Evolutionary conservation across 306 rosid genomes (phyloP).

Genomic region (Notholithocarpus densiflorus): DNA sequence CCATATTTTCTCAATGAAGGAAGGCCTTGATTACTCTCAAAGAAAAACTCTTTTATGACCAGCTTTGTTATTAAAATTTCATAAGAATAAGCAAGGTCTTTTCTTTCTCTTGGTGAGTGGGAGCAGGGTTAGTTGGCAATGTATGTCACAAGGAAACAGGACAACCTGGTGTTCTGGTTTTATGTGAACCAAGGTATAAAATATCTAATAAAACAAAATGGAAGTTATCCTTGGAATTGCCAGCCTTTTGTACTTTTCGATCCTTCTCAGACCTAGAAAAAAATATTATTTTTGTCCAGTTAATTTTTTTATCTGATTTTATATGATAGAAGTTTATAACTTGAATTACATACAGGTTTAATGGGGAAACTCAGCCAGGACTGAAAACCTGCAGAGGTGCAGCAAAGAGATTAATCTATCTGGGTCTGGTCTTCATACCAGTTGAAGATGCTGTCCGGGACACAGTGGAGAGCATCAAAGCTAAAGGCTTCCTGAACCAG

Average conservation of each 20-base stretch:
- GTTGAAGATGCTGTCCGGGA: constrained; percentile 68
- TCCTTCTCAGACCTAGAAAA: constrained; percentile 6
- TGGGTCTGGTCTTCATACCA: constrained; percentile 70
- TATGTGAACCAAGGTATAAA: constrained; percentile 15
- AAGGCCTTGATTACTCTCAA: constrained; percentile 22
- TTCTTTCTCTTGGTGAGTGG: constrained; percentile 4
- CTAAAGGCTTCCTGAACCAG: constrained; percentile 56
- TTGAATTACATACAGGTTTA: constrained; percentile 50
- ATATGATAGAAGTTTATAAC: constrained; percentile 8
- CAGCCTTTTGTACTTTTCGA: constrained; percentile 23
- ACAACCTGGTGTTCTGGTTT: constrained; percentile 36
- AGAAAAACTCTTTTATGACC: constrained; percentile 13
- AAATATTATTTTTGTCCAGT: neutral
- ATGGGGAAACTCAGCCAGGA: constrained; percentile 72
- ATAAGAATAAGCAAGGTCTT: neutral
- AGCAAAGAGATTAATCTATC: constrained; percentile 61
- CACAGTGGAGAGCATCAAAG: constrained; percentile 60
- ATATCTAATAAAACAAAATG: constrained; percentile 23
- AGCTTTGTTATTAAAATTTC: constrained; percentile 18
- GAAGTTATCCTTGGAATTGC: constrained; percentile 17
- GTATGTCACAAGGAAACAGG: constrained; percentile 40
- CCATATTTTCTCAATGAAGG: neutral
- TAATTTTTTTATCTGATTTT: neutral
- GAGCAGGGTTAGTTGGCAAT: constrained; percentile 33
- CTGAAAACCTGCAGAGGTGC: constrained; percentile 58